A percentile compares a stretch with the other conserved stretches of the same genome.
phyloP scores from a whole-genome alignment of 2,329 filamentous ascomycete genomes.

The Mycosphaerella sp. region DNA sequence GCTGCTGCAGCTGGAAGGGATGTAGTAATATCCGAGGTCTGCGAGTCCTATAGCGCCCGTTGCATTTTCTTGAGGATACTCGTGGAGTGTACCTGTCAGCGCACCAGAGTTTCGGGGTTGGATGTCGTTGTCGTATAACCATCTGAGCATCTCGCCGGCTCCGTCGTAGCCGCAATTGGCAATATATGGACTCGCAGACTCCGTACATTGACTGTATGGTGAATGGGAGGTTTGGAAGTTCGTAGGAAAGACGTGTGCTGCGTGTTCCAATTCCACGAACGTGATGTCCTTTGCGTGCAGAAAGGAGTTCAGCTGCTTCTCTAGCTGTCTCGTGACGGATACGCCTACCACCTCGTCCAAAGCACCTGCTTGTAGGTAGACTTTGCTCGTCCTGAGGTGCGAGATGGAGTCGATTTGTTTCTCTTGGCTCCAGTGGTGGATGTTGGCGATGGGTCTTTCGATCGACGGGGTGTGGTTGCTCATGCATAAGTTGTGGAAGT shows the following conservation, averaged over 20 bases:
- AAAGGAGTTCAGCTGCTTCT: slow-evolving; percentile 4
- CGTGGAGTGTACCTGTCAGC: not conserved
- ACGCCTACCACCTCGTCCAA: slow-evolving; percentile 2
- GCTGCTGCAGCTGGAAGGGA: not conserved
- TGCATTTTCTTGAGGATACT: not conserved
- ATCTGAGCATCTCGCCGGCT: slow-evolving; percentile 10
- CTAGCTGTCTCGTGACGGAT: not conserved
- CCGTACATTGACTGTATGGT: not conserved
- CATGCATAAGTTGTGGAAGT: slow-evolving; percentile 4
- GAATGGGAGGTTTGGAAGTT: not conserved
- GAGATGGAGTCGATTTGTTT: not conserved
- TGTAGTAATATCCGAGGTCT: slow-evolving; percentile 1
- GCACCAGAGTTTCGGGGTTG: not conserved
- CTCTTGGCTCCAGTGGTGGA: slow-evolving; percentile 4
- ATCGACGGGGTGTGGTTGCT: slow-evolving; percentile 8
- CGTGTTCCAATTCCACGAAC: slow-evolving; percentile 1
- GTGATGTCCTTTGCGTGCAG: not conserved
- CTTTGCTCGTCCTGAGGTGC: not conserved
- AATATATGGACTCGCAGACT: slow-evolving; percentile 1
- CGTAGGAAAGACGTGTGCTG: slow-evolving; percentile 13
- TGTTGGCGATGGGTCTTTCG: not conserved
- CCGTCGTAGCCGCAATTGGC: slow-evolving; percentile 14
- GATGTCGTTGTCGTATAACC: slow-evolving; percentile 7
- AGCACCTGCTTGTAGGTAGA: slow-evolving; percentile 2
- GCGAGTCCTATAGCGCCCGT: slow-evolving; percentile 10